These are phyloP conservation scores for Alternaria ethzedia DNA, from an alignment of 2,329 filamentous ascomycete species.

Conservation along the genomic window DNA sequence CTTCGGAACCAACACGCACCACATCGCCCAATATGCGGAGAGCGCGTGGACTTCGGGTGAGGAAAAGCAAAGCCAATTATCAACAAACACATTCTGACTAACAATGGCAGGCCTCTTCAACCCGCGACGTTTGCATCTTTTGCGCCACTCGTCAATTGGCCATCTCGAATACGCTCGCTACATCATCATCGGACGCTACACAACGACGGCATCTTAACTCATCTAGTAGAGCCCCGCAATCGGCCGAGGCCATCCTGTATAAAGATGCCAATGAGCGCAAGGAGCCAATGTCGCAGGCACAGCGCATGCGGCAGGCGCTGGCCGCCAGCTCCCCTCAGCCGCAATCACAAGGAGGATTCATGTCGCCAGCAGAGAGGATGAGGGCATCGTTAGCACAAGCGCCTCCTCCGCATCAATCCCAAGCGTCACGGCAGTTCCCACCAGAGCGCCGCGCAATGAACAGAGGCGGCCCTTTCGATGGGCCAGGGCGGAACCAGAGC, in stretches of 20 bases:
- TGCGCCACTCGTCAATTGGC: conserved; percentile 46
- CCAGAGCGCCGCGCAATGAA: conserved; percentile 22
- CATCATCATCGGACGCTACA: conserved; percentile 19
- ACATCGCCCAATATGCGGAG: conserved; percentile 34
- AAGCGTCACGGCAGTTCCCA: conserved; percentile 15
- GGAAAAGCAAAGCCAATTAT: neutral
- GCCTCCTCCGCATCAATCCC: conserved; percentile 12
- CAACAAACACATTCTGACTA: conserved; percentile 2
- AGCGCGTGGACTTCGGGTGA: conserved; percentile 39
- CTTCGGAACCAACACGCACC: conserved; percentile 6
- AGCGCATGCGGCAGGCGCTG: conserved; percentile 36
- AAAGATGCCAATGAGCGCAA: conserved; percentile 27
- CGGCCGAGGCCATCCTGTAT: conserved; percentile 37
- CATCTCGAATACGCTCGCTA: conserved; percentile 20
- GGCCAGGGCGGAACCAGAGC: conserved; percentile 23
- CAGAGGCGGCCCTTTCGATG: conserved; percentile 22
- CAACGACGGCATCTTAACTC: conserved; percentile 43
- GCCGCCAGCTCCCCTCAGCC: conserved; percentile 22
- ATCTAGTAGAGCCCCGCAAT: conserved; percentile 39
- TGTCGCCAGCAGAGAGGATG: conserved; percentile 26
- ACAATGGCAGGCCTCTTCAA: conserved; percentile 36
- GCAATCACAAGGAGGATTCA: conserved; percentile 20
- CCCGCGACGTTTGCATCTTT: conserved; percentile 48
- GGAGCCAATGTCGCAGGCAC: conserved; percentile 33
- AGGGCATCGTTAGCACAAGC: conserved; percentile 17